phyloP scores from a whole-genome alignment of 129 eudicot genomes.

The Chrysanthemum seticuspe region DNA sequence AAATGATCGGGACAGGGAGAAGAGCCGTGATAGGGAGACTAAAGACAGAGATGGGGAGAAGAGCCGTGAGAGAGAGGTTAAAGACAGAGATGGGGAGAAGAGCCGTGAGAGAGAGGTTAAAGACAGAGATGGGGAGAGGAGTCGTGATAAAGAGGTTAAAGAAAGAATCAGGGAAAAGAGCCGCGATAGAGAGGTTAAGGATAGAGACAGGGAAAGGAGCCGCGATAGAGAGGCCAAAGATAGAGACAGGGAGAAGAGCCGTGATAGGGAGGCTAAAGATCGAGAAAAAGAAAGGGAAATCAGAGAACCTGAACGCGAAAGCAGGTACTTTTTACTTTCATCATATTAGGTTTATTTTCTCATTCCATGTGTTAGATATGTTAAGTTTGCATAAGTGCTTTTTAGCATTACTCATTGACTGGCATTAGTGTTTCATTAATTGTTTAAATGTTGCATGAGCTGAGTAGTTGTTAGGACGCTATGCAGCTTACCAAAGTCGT shows the following conservation, averaged over 20 bases:
- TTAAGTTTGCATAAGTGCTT: conserved; percentile 17
- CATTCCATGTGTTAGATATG: not conserved
- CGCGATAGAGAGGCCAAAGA: conserved; percentile 36
- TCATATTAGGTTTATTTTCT: conserved; percentile 14
- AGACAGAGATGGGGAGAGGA: conserved; percentile 31
- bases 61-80: conserved; percentile 37
- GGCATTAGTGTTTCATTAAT: not conserved
- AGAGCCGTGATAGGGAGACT: conserved; percentile 43
- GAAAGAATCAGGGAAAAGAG: conserved; percentile 33
- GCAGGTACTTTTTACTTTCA: conserved; percentile 45
- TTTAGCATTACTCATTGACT: not conserved
- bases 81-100: conserved; percentile 34
- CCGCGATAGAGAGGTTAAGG: conserved; percentile 41
- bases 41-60: conserved; percentile 20
- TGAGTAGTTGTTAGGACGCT: conserved; percentile 6
- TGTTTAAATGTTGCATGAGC: conserved; percentile 4
- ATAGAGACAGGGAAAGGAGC: conserved; percentile 35
- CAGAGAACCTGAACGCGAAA: conserved; percentile 52
- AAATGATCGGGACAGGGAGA: conserved; percentile 51
- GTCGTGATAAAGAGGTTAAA: conserved; percentile 35
- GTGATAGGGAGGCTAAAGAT: conserved; percentile 36
- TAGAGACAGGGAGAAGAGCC: conserved; percentile 25
- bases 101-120: conserved; percentile 41
- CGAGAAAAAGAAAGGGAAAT: conserved; percentile 52
- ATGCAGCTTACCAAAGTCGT: not conserved